Base-by-base conservation (phyloP, 257 asterid species). In the Fraxinus quadrangulata region DNA sequence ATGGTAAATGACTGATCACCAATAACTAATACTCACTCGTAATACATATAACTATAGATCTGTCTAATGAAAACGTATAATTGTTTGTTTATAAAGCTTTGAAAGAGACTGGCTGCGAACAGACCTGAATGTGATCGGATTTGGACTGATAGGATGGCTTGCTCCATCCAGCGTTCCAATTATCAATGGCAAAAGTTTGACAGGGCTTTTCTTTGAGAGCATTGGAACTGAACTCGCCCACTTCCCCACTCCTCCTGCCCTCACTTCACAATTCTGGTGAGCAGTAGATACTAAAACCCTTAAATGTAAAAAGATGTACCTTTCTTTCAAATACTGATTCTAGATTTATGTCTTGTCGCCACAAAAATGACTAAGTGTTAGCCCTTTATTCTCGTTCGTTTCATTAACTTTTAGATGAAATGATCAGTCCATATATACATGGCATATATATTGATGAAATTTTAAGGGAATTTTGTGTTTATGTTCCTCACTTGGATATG, bases 51-150 rank as follows among this genome's bases (percentile, higher is more conserved):
- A 61, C 16, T 11, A 34, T 3, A 19, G 14, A 33, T 7, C 54
- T 39, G 21, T 37, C 17, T 26, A 13, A 26, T 24, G 33, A 24
- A 23, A 6, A 26, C 0, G 9, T 12, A 63, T 26, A 63, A 3
- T 14, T 70, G 68, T 16, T 63, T 72, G 37, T 12, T 17, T 70
- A 10, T 77, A 87, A 74, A 93, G 98, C 87, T 95, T 95, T 77
- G 66, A 90, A 80, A 89, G 97, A 78, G 88, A 95, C 54, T 92
- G 99, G 99, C 84, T 95, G 71, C 81, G 99, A 56, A 95, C 36
- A 54, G 99, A 95, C 86, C 67, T 95, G 72, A 95, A 90, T 39
- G 99, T 95, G 92, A 95, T 95, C 42, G 99, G 98, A 3, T 95
- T 95, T 76, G 97, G 98, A 12, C 72, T 95, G 66, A 95, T 95